Evolutionary conservation across 768 basidiomycete species (phyloP).

Genomic region (Auricularia heimuer): DNA sequence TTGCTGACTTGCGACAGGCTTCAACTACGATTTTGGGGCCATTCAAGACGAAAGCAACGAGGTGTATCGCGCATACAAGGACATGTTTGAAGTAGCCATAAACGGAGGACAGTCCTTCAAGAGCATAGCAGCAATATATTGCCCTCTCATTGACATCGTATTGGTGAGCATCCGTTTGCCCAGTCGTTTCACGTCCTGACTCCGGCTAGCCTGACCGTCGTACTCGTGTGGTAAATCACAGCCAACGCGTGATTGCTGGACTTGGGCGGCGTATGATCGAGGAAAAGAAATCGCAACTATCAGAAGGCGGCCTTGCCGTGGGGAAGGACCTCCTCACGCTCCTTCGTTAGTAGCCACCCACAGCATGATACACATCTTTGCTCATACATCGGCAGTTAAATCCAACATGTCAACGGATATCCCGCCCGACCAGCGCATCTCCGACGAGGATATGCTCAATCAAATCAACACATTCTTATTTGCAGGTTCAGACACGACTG

Average conservation of each 20-base stretch:
- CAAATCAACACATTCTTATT: slow-evolving; percentile 59
- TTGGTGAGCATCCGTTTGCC: slow-evolving; percentile 27
- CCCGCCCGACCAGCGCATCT: slow-evolving; percentile 35
- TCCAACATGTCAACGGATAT: slow-evolving; percentile 40
- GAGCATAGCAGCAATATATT: slow-evolving; percentile 34
- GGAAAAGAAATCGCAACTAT: slow-evolving; percentile 24
- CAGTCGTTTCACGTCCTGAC: neutral
- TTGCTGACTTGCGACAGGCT: slow-evolving; percentile 15
- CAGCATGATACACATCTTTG: neutral
- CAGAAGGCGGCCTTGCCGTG: slow-evolving; percentile 20
- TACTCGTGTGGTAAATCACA: slow-evolving; percentile 28
- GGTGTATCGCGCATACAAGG: slow-evolving; percentile 39
- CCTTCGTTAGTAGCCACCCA: slow-evolving; percentile 28
- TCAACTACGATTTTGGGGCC: slow-evolving; percentile 43
- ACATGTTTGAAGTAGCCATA: slow-evolving; percentile 35
- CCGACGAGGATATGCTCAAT: slow-evolving; percentile 53
- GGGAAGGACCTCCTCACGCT: slow-evolving; percentile 38
- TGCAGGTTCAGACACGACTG: slow-evolving; percentile 52
- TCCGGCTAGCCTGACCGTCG: slow-evolving; percentile 33
- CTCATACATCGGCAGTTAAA: slow-evolving; percentile 34
- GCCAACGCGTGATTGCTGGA: slow-evolving; percentile 29
- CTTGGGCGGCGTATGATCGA: slow-evolving; percentile 35
- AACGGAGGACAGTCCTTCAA: slow-evolving; percentile 35
- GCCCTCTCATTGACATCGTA: slow-evolving; percentile 36
- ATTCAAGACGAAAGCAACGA: slow-evolving; percentile 34